These are phyloP conservation scores for Daldinia decipiens DNA, from an alignment of 495 filamentous ascomycete genomes.

Conservation along the genomic window DNA sequence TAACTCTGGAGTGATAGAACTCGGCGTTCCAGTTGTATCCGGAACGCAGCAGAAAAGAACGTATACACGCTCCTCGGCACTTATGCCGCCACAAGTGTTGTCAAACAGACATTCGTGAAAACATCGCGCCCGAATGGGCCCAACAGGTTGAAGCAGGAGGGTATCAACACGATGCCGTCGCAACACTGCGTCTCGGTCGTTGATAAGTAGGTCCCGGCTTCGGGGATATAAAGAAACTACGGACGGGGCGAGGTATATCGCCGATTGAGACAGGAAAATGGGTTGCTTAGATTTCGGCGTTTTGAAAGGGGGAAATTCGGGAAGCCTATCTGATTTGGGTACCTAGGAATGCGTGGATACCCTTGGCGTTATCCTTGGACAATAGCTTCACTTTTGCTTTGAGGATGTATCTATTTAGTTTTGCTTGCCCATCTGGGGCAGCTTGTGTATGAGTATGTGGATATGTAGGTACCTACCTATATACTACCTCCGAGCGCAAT, in stretches of 20 bases:
- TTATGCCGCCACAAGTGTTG: not conserved
- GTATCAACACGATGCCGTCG: not conserved
- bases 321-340: not conserved
- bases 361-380: not conserved
- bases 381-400: conserved; percentile 1
- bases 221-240: not conserved
- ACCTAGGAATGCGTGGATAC: not conserved
- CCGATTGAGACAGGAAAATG: conserved; percentile 2
- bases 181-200: not conserved
- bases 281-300: conserved; percentile 12
- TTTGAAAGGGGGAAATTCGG: not conserved
- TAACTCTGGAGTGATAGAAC: conserved; percentile 4
- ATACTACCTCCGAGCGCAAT: not conserved
- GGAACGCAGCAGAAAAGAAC: not conserved
- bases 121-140: not conserved
- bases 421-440: not conserved
- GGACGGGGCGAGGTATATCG: not conserved
- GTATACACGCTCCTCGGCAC: not conserved
- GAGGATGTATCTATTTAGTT: not conserved
- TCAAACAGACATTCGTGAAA: not conserved
- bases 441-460: not conserved
- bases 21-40: not conserved
- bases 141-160: not conserved
- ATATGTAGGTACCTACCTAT: no score
- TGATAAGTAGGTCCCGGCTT: not conserved